A percentile compares a stretch with the other conserved stretches of the same genome.
Evolutionary conservation across 1,284 basidiomycete species (phyloP).

Genomic region (Pyrrhoderma noxium): DNA sequence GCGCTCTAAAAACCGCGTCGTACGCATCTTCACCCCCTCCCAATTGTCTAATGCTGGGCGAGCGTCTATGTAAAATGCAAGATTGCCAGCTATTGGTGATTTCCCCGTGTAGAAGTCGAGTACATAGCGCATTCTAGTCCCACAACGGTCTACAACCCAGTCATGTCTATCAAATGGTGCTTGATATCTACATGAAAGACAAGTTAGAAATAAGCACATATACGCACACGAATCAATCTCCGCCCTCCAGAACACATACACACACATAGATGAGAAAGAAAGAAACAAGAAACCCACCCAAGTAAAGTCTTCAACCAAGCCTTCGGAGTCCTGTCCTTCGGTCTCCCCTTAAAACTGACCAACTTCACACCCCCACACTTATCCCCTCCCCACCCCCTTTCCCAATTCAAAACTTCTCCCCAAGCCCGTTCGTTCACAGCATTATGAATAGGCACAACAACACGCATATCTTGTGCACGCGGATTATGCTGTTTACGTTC

Average conservation of each 20-base stretch:
- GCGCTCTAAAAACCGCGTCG: constrained; percentile 41
- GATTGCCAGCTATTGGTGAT: constrained; percentile 34
- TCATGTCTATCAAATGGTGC: constrained; percentile 96
- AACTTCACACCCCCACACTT: constrained; percentile 79
- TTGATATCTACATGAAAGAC: constrained; percentile 56
- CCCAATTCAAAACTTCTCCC: constrained; percentile 88
- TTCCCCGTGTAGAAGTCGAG: constrained; percentile 99
- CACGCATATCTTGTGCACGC: constrained; percentile 81
- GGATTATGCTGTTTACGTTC: constrained; percentile 87
- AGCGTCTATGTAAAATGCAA: constrained; percentile 91
- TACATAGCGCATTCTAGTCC: constrained; percentile 83
- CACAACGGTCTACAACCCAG: constrained; percentile 93
- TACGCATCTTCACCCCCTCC: constrained; percentile 81
- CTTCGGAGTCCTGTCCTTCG: constrained; percentile 68
- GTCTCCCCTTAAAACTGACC: constrained; percentile 80
- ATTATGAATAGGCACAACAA: constrained; percentile 97
- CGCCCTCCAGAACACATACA: no score
- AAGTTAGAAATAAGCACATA: no score
- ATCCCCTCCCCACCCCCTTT: constrained; percentile 70
- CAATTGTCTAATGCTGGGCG: constrained; percentile 88
- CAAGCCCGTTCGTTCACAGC: constrained; percentile 98
- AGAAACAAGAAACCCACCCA: constrained; percentile 55
- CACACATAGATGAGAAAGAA: constrained; percentile 4
- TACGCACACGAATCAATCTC: no score
- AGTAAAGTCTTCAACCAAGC: constrained; percentile 79